phyloP scores from a whole-genome alignment of 805 yeast genomes.

The Pichia nakasei region DNA sequence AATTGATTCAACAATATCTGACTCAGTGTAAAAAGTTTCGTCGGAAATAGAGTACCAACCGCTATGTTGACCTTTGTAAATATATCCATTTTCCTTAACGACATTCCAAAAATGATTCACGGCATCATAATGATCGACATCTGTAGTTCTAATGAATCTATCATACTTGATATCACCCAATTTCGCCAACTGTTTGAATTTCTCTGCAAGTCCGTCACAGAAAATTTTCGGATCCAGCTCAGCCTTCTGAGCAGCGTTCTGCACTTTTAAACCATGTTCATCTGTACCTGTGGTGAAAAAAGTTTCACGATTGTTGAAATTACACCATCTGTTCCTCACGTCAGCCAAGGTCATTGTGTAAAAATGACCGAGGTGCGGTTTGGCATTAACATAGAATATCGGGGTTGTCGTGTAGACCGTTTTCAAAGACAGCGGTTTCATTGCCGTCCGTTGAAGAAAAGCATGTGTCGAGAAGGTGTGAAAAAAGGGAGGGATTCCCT shows the following conservation, averaged over 20 bases:
- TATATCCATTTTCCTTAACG: slow-evolving; percentile 50
- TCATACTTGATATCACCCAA: slow-evolving; percentile 50
- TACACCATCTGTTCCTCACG: slow-evolving; percentile 65
- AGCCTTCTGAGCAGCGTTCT: slow-evolving; percentile 62
- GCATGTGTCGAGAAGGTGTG: too few relatives aligned
- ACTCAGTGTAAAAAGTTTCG: slow-evolving; percentile 86
- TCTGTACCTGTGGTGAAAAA: slow-evolving; percentile 87
- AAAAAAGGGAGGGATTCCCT: too few relatives aligned
- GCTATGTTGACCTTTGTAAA: slow-evolving; percentile 73
- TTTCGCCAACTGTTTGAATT: slow-evolving; percentile 58
- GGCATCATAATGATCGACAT: slow-evolving; percentile 59
- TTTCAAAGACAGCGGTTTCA: slow-evolving; percentile 6
- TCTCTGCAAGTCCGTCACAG: slow-evolving; percentile 59
- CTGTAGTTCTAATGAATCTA: slow-evolving; percentile 87
- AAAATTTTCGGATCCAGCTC: slow-evolving; percentile 50
- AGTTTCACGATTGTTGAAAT: slow-evolving; percentile 32
- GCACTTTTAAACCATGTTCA: slow-evolving; percentile 93
- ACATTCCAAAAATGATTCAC: slow-evolving; percentile 64
- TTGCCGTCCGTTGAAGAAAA: neutral
- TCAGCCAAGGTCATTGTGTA: slow-evolving; percentile 84
- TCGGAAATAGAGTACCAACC: slow-evolving; percentile 97
- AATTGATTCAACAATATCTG: slow-evolving; percentile 47
- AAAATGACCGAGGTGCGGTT: slow-evolving; percentile 89
- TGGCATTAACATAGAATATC: slow-evolving; percentile 92
- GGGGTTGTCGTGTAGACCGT: slow-evolving; percentile 68